These are phyloP conservation scores for Ogataea hybrid DNA, from an alignment of 1,139 yeast species.

Conservation along the genomic window DNA sequence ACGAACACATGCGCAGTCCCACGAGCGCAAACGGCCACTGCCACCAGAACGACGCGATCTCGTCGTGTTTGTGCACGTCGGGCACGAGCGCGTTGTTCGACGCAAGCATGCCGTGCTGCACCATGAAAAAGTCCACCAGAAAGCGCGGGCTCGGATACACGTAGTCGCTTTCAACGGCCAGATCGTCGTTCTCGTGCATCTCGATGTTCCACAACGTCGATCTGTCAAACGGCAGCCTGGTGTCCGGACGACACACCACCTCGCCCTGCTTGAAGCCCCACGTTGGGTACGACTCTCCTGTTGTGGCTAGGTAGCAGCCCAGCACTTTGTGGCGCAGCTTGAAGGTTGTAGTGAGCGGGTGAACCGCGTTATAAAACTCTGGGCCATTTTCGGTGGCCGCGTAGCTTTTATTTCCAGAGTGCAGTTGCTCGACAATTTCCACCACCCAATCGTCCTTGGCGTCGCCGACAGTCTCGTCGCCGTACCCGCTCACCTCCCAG, in stretches of 20 bases:
- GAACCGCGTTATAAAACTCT: conserved; percentile 38
- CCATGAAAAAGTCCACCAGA: conserved; percentile 65
- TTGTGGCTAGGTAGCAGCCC: conserved; percentile 74
- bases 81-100: conserved; percentile 75
- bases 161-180: conserved; percentile 38
- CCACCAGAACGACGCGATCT: conserved; percentile 72
- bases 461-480: conserved; percentile 54
- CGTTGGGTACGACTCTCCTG: conserved; percentile 67
- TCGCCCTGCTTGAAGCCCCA: conserved; percentile 88
- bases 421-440: conserved; percentile 58
- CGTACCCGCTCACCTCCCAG: conserved; percentile 71
- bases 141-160: conserved; percentile 64
- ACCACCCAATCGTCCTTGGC: conserved; percentile 69
- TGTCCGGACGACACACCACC: conserved; percentile 57
- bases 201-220: conserved; percentile 83
- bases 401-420: conserved; percentile 48
- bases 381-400: conserved; percentile 39
- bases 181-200: conserved; percentile 51
- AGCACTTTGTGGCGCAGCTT: conserved; percentile 57
- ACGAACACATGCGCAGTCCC: conserved; percentile 71
- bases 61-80: conserved; percentile 65
- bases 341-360: conserved; percentile 70
- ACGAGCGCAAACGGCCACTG: conserved; percentile 69
- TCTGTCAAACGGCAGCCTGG: conserved; percentile 50
- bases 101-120: conserved; percentile 77